phyloP scores from a whole-genome alignment of 345 rosid species.

The Odontarrhena argentea region DNA sequence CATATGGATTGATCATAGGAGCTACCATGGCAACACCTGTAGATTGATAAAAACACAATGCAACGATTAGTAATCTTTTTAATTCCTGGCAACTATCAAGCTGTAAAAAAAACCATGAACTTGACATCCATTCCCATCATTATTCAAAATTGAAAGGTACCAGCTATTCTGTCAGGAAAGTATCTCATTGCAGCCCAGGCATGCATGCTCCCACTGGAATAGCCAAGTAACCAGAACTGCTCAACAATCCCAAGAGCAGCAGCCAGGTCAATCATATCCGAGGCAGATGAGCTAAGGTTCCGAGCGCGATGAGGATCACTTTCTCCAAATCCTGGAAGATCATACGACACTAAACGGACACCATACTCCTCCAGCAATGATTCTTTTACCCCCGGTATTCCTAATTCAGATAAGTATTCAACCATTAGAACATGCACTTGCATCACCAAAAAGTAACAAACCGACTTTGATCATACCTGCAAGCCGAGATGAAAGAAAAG shows the following conservation, averaged over 20 bases:
- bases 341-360: slow-evolving; percentile 76
- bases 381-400: slow-evolving; percentile 75
- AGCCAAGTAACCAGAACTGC: slow-evolving; percentile 88
- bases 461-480: slow-evolving; percentile 53
- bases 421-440: slow-evolving; percentile 14
- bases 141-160: slow-evolving; percentile 40
- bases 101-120: not conserved
- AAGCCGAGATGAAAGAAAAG: slow-evolving; percentile 85
- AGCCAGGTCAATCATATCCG: slow-evolving; percentile 72
- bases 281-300: slow-evolving; percentile 81
- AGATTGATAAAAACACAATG: slow-evolving; percentile 30
- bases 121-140: not conserved
- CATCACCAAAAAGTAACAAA: slow-evolving; percentile 16
- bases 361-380: slow-evolving; percentile 80
- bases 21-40: slow-evolving; percentile 85
- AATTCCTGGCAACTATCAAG: not conserved
- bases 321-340: slow-evolving; percentile 98
- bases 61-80: slow-evolving; percentile 6
- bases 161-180: slow-evolving; percentile 75
- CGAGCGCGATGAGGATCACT: slow-evolving; percentile 84
- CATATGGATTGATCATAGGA: slow-evolving; percentile 82
- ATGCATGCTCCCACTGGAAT: slow-evolving; percentile 84
- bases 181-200: slow-evolving; percentile 93
- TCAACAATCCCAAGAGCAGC: slow-evolving; percentile 60
- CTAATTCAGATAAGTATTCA: slow-evolving; percentile 40